Evolutionary conservation across 1,284 basidiomycete species (phyloP), one percentile per base, ranked within the genome.

Genomic region (Mrakiaceae sp.): DNA sequence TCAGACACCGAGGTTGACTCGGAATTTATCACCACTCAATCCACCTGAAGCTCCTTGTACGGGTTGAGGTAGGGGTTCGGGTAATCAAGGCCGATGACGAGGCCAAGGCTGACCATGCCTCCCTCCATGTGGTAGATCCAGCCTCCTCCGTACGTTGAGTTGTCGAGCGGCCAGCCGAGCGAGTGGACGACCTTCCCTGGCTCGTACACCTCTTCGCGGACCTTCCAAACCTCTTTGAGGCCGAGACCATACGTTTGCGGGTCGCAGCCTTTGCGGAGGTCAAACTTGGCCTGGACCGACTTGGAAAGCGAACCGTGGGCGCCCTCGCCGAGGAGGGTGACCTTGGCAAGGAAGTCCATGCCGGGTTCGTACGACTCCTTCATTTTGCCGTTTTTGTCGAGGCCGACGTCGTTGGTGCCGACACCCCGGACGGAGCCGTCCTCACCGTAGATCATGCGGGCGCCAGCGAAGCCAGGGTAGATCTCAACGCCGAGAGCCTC

Each of bases 101-200:
- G 78, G 7, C 96, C 96, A 63, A 98, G 77, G 70, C 87, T 89
- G 68, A 98, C 89, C 69, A 97, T 83, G 14, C 90, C 87, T 70
- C 88, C 90, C 67, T 87, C 89, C 90, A 97, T 95, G 74, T 98
- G 95, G 76, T 99, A 99, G 14, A 88, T 81, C 84, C 87, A 98
- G 44, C 88, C 88, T 0, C 95, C 95, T 5, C 94, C 95, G 74
- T 98, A 98, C 0, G 92, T 95, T 65, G 84, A 78, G 69, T 79
- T 83, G 72, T 88, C 84, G 64, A 98, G 78, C 0, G 96, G 95
- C 89, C 89, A 98, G 9, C 96, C 95, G 71, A 99, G 81, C 3
- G 91, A 93, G 77, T 99, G 95, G 8, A 93, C 82, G 16, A 97
- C 86, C 71, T 90, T 84, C 16, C 96, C 95, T 0, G 91, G 84